Base-by-base conservation (phyloP, 2,329 filamentous ascomycete genomes). In the Elsinoe perseae region DNA sequence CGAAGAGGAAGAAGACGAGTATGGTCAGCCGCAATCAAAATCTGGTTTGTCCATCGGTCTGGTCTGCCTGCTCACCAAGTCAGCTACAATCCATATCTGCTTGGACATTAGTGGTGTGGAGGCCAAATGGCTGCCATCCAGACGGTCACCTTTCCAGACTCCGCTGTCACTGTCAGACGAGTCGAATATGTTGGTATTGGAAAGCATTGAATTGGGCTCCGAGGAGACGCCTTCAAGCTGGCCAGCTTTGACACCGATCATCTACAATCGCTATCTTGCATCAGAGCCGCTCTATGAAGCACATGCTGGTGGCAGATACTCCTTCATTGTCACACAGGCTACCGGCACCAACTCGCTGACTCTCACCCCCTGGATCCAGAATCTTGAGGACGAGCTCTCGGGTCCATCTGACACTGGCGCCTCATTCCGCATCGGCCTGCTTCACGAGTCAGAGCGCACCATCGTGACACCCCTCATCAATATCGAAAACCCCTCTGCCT, bases 21-120 rank as follows among this genome's bases (percentile, higher is more conserved):
- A 72, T 12, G 69, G 69, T 14, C 73, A 73, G 4, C 63, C 65
- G 4, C 5, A 40, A 1, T 58, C 60, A 8, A 72, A 77, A 25
- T 72, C 75, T 56, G 77, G 77, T 4, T 63, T 83, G 18, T 81
- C 80, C 2, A 75, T 77, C 25, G 80, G 79, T 2, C 72, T 82
- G 9, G 71, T 85, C 5, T 83, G 79, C 63, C 66, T 85, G 8
- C 73, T 80, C 14, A 83, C 80, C 2, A 75, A 73, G 30, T 75
- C 73, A 20, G 77, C 77, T 43, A 73, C 79, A 56, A 72, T 85
- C 6, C 79, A 83, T 60, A 67, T 84, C 28, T 83, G 78, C 59
- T 72, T 85, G 25, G 80, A 85, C 61, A 66, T 84, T 28, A 78
- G 83, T 52, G 82, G 81, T 0, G 75, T 85, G 2, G 76, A 83